A percentile compares a stretch with the other conserved stretches of the same genome.
phyloP scores from a whole-genome alignment of 306 rosid genomes.

The Ammopiptanthus mongolicus region DNA sequence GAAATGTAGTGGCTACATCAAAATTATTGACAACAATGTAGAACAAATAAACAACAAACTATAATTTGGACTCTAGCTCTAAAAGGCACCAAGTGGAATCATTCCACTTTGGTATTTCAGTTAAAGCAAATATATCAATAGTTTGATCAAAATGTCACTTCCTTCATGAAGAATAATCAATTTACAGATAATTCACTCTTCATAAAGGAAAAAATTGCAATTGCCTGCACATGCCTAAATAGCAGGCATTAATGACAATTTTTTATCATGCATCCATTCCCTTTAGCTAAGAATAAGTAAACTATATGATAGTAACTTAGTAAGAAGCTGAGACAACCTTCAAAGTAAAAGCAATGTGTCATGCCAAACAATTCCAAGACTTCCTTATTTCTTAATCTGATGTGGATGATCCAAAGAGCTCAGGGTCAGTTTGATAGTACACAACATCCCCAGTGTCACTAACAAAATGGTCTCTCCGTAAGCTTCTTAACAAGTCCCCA shows the following conservation, averaged over 20 bases:
- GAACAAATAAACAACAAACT: too few species aligned
- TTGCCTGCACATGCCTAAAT: neutral
- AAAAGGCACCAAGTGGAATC: too few species aligned
- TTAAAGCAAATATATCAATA: too few species aligned
- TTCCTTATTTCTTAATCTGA: neutral
- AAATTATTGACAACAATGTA: too few species aligned
- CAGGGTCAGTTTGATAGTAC: slow-evolving; percentile 71
- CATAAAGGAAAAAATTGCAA: neutral
- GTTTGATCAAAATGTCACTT: too few species aligned
- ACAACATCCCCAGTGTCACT: slow-evolving; percentile 86
- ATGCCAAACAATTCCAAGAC: neutral
- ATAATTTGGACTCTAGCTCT: too few species aligned
- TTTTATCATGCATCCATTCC: neutral
- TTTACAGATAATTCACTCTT: neutral
- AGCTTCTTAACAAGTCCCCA: slow-evolving; percentile 61
- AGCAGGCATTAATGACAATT: neutral
- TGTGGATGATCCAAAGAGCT: slow-evolving; percentile 29
- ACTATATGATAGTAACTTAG: neutral
- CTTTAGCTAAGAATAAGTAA: neutral
- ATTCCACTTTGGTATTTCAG: too few species aligned
- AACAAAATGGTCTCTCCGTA: slow-evolving; percentile 72
- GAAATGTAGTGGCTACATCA: too few species aligned
- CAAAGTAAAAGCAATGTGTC: neutral
- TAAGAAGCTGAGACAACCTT: neutral
- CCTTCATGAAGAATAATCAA: too few species aligned